Percentiles rank a stretch among this genome's conserved stretches.
Evolutionary conservation across 257 asterid genomes (phyloP).

Genomic region (Ballota nigra): DNA sequence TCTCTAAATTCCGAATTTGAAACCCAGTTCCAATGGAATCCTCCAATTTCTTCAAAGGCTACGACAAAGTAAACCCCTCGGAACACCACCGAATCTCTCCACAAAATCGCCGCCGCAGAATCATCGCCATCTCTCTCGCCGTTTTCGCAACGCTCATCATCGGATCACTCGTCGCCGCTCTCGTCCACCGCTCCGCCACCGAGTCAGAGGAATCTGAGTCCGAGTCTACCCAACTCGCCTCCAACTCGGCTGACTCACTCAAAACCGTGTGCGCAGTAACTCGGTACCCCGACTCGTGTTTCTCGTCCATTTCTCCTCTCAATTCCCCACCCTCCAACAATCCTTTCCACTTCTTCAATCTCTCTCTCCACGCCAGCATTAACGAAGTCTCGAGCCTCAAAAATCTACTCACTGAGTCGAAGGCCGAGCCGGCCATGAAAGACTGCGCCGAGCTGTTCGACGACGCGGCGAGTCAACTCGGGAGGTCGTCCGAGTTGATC

Average conservation of each 20-base stretch:
- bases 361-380: conserved; percentile 56
- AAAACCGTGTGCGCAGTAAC: conserved; percentile 72
- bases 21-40: conserved; percentile 37
- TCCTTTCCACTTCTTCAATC: conserved; percentile 65
- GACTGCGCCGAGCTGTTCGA: conserved; percentile 69
- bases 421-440: conserved; percentile 48
- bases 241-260: conserved; percentile 54
- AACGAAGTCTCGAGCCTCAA: conserved; percentile 38
- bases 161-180: conserved; percentile 32
- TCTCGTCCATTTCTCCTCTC: conserved; percentile 60
- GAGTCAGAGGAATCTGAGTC: conserved; percentile 32
- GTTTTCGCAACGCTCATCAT: conserved; percentile 34
- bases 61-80: conserved; percentile 47
- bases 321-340: conserved; percentile 42
- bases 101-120: conserved; percentile 24
- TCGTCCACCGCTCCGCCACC: conserved; percentile 39
- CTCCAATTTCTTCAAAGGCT: conserved; percentile 52
- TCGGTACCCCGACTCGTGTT: conserved; percentile 69
- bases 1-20: background rate
- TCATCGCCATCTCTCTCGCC: conserved; percentile 32
- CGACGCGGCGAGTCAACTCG: conserved; percentile 68
- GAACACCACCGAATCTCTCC: conserved; percentile 21
- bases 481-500: conserved; percentile 49
- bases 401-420: conserved; percentile 27
- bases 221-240: conserved; percentile 25